A percentile compares a stretch with the other conserved stretches of the same genome.
phyloP scores from a whole-genome alignment of 495 filamentous ascomycete species.

The Terfezia claveryi region DNA sequence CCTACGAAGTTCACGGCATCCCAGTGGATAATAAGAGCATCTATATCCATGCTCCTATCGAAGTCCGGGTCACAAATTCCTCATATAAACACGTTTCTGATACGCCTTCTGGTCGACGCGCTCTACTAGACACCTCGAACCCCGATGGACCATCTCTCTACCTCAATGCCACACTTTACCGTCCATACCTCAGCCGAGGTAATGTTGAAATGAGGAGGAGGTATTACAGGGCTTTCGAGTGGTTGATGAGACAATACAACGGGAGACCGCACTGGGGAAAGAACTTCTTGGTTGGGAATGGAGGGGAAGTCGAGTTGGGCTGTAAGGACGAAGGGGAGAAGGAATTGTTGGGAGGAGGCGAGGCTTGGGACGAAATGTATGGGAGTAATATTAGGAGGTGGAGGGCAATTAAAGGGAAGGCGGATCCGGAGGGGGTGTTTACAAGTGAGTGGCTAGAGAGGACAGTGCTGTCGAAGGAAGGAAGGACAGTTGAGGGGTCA shows the following conservation, averaged over 20 bases:
- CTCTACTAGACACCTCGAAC: slow-evolving; percentile 52
- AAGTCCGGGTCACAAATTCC: slow-evolving; percentile 51
- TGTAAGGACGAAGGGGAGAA: neutral
- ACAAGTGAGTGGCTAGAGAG: slow-evolving; percentile 71
- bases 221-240: slow-evolving; percentile 90
- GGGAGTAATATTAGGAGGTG: slow-evolving; percentile 38
- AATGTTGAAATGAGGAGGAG: slow-evolving; percentile 24
- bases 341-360: neutral
- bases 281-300: slow-evolving; percentile 38
- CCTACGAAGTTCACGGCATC: slow-evolving; percentile 40
- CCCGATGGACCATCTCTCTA: slow-evolving; percentile 60
- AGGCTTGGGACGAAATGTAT: slow-evolving; percentile 26
- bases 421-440: slow-evolving; percentile 85
- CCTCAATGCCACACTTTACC: slow-evolving; percentile 87
- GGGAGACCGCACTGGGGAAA: slow-evolving; percentile 96
- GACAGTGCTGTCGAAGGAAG: slow-evolving; percentile 34
- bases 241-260: slow-evolving; percentile 76
- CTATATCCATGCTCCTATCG: slow-evolving; percentile 81
- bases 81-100: neutral
- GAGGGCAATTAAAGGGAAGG: slow-evolving; percentile 29
- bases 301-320: neutral
- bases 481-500: neutral
- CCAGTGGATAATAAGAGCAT: slow-evolving; percentile 58
- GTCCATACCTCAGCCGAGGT: slow-evolving; percentile 62
- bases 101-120: slow-evolving; percentile 28